These are phyloP conservation scores for Wickerhamiella sergipiensis DNA, from an alignment of 805 yeast genomes.

Conservation along the genomic window DNA sequence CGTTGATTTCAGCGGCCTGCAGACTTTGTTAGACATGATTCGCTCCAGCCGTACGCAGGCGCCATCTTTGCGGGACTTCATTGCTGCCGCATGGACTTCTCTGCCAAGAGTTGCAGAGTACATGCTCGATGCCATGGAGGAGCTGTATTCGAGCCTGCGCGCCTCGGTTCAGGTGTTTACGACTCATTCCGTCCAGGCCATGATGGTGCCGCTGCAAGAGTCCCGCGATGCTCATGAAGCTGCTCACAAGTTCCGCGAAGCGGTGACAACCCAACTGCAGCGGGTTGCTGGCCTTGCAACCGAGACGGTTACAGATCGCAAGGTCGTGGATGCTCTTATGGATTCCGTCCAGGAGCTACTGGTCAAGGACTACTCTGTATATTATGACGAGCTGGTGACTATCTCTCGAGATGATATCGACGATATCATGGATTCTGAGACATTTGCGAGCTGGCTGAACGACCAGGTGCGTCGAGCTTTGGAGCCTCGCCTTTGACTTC, in stretches of 20 bases:
- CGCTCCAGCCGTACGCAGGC: conserved; percentile 4
- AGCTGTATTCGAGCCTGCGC: conserved; percentile 60
- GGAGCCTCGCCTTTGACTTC: neutral
- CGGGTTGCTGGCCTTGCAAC: conserved; percentile 38
- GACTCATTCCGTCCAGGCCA: conserved; percentile 36
- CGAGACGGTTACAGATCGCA: conserved; percentile 42
- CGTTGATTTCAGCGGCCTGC: conserved; percentile 70
- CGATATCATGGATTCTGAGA: conserved; percentile 51
- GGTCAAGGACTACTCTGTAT: conserved; percentile 42
- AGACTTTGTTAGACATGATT: conserved; percentile 30
- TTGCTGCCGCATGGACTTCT: conserved; percentile 46
- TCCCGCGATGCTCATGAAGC: neutral
- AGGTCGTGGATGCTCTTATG: conserved; percentile 37
- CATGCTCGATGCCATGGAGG: conserved; percentile 66
- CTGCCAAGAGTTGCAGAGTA: conserved; percentile 71
- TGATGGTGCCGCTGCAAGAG: conserved; percentile 32
- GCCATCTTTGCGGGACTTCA: conserved; percentile 24
- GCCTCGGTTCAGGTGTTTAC: conserved; percentile 58
- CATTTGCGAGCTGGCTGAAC: conserved; percentile 37
- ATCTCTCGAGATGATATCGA: conserved; percentile 25
- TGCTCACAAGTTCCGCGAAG: conserved; percentile 29
- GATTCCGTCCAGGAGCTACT: conserved; percentile 57
- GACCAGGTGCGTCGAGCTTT: conserved; percentile 15
- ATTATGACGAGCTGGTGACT: conserved; percentile 26
- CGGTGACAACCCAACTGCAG: conserved; percentile 42